These are phyloP conservation scores for Aureobasidium melanogenum DNA, from an alignment of 2,329 filamentous ascomycete species.

Conservation along the genomic window DNA sequence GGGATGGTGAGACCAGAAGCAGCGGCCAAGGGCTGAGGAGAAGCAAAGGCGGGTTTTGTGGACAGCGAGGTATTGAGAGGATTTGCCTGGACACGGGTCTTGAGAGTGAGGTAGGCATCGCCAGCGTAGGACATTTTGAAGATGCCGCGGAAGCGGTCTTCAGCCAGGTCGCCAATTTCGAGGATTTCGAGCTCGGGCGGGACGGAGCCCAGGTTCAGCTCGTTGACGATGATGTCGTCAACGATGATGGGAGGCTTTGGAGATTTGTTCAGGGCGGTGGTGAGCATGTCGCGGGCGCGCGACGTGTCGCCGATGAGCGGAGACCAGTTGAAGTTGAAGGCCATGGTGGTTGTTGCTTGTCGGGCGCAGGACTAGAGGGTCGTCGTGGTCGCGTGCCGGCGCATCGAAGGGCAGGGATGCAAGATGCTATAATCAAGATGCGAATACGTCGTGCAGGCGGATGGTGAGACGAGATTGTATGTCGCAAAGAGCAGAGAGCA, in stretches of 20 bases:
- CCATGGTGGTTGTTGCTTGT: conserved; percentile 58
- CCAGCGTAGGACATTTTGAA: conserved; percentile 99
- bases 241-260: conserved; percentile 98
- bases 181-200: conserved; percentile 93
- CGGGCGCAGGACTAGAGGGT: background rate
- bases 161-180: conserved; percentile 93
- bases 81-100: conserved; percentile 95
- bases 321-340: conserved; percentile 99
- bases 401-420: conserved; percentile 8
- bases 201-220: conserved; percentile 90
- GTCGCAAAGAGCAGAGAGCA: background rate
- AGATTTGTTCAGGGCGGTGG: conserved; percentile 90
- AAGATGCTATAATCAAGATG: background rate
- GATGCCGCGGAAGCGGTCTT: conserved; percentile 93
- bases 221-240: conserved; percentile 96
- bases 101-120: conserved; percentile 89
- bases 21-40: conserved; percentile 83
- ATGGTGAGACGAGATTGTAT: background rate
- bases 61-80: conserved; percentile 92
- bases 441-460: background rate
- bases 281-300: conserved; percentile 87
- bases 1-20: conserved; percentile 90
- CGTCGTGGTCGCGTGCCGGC: conserved; percentile 11
- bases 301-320: conserved; percentile 91
- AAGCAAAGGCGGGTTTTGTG: conserved; percentile 83